Base-by-base conservation (phyloP, 306 rosid species). In the Begonia fuchsioides region DNA sequence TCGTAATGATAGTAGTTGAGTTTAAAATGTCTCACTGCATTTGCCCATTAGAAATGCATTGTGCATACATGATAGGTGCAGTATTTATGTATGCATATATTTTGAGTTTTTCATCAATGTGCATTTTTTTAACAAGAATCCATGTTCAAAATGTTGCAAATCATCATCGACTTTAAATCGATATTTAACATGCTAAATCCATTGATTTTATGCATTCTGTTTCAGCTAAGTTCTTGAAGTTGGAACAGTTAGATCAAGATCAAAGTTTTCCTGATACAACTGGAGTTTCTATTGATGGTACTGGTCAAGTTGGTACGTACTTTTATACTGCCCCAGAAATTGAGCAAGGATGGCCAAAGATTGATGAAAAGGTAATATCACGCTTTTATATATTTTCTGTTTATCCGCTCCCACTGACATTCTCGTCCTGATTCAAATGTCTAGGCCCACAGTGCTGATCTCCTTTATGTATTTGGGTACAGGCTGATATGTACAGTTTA, bases 311-410 rank as follows among this genome's bases (percentile, higher is more conserved):
- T 51, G 97, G 97, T 50, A 84, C 97, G 39, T 81, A 84, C 67
- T 84, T 84, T 73, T 88, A 88, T 68, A 88, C 93, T 49, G 97
- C 95, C 53, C 97, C 97, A 53, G 97, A 88, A 78, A 88, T 88
- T 81, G 97, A 88, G 66, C 97, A 88, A 67, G 84, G 86, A 60
- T 88, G 97, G 97, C 97, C 93, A 9, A 88, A 88, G 75, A 88
- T 88, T 68, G 95, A 88, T 72, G 97, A 88, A 74, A 88, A 84
- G 83, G 96, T 82, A 45, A 47, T 50, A 55, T 44, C 38, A n/a
- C 54, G n/a, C 50, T 13, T 26, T 46, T 18, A 19, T 50, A 44
- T 57, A 26, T 15, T 41, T 45, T 13, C 49, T 32, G 6, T 14
- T 13, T 32, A 44, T 10, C 14, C 14, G 6, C 45, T 41, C 5